Conservation (phyloP, 2,329 filamentous ascomycete genomes). For the Penicillium sp. region DNA sequence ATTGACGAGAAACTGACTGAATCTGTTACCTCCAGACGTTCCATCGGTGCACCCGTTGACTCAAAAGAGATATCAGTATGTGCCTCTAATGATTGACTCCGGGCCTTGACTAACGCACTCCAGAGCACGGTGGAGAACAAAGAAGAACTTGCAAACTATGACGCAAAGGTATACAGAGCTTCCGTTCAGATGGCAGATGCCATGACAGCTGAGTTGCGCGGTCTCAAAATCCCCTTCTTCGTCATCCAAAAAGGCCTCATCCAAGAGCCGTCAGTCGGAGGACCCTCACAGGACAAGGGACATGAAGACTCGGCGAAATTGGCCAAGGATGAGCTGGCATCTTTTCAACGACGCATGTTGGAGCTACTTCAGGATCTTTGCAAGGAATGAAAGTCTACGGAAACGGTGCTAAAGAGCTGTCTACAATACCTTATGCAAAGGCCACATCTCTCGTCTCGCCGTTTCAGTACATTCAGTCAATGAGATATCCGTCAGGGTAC, state of each 20-base stretch:
- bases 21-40: constrained; percentile 33
- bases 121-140: constrained; percentile 50
- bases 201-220: constrained; percentile 56
- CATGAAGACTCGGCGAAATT: constrained; percentile 25
- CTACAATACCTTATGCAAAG: neutral
- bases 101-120: neutral
- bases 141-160: constrained; percentile 58
- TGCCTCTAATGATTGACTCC: neutral
- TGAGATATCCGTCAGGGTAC: too few species aligned
- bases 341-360: constrained; percentile 50
- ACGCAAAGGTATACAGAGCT: constrained; percentile 62
- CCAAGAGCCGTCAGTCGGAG: constrained; percentile 14
- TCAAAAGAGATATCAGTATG: constrained; percentile 34
- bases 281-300: neutral
- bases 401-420: neutral
- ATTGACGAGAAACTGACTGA: neutral
- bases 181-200: constrained; percentile 59
- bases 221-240: constrained; percentile 62
- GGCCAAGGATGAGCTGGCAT: constrained; percentile 42
- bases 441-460: neutral
- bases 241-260: constrained; percentile 49
- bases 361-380: constrained; percentile 53
- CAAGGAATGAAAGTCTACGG: constrained; percentile 27
- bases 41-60: constrained; percentile 45
- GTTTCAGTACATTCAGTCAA: too few species aligned